Evolutionary conservation across 2,329 filamentous ascomycete genomes (phyloP), one percentile per base, ranked within the genome.

Genomic region (Truncatella angustata): DNA sequence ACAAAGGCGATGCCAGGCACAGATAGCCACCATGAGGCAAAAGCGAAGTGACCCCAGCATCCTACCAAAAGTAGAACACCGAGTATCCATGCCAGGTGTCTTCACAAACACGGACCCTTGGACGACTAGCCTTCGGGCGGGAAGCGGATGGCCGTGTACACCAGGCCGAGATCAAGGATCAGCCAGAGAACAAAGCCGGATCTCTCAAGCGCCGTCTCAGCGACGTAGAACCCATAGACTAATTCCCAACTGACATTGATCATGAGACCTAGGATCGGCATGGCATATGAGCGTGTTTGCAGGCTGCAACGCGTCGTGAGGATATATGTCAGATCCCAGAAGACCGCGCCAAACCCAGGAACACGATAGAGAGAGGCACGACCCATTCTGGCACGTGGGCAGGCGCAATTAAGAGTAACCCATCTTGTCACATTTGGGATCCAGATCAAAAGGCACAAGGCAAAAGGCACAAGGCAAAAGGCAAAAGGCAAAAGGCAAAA

Each of bases 191-290:
- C 57, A 60, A 80, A 79, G 24, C 75, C 74, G 14, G 65, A 56
- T 12, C 65, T 65, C 58, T 81, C 78, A 7, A 77, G 58, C 1
- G 62, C 58, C 4, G 66, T 62, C 54, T 79, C 76, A 52, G 71
- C 67, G 14, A 80, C 74, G 56, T 69, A 75, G 23, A 78, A 63
- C 2, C 70, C 70, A 63, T 76, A 78, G 50, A 81, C 66, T 3
- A 77, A 61, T 59, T 81, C 78, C 77, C 78, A 81, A 1, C 72
- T 73, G 30, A 80, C 69, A 53, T 82, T 81, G 59, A 76, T 59
- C 12, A 72, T 71, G 9, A 81, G 72, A 0, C 74, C 70, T 44
- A 78, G 60, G 10, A 80, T 60, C 0, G 78, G 77, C 64, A 80
- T 76, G 34, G 76, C 70, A 56, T 78, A 80, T 4, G 74, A 74